Evolutionary conservation across 768 basidiomycete species (phyloP), one percentile per base, ranked within the genome.

Genomic region (Jaapia argillacea): DNA sequence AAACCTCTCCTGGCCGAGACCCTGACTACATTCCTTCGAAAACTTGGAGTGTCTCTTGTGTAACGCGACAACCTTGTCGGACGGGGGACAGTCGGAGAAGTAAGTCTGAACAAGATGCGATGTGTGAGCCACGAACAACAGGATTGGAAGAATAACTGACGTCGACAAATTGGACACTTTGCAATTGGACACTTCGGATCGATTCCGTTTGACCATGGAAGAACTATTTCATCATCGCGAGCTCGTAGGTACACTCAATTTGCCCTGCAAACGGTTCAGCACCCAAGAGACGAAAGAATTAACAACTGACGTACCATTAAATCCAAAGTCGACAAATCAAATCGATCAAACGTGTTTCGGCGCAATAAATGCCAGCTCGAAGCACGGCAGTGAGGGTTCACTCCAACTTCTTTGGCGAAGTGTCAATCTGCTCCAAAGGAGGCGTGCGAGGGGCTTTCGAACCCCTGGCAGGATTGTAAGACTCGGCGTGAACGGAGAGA

Each of bases 161-260:
- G 75, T 86, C 86, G 6, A 83, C 85, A 52, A 93, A 96, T 31
- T 81, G 71, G 6, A 91, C 85, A 49, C 85, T 88, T 56, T 86
- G 77, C 1, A 81, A 81, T 62, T 92, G 91, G 1, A 94, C 85
- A 0, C 85, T 85, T 16, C 91, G 65, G 50, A 98, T 94, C 0
- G 94, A 88, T 64, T 99, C 94, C 3, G 94, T 99, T 13, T 93
- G 71, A 5, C 94, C 94, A 57, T 97, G 94, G 52, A 93, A 64
- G 64, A 90, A 98, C 4, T 83, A 69, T 64, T 99, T 99, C 36
- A 90, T 97, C 94, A 98, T 99, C 20, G 93, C 94, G 1, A 94
- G 92, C 57, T 98, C 94, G 58, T 99, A 99, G 2, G 85, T 88
- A 61, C 89, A 93, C 58, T 98, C 93, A 41, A 85, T 84, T 14